Percentiles rank a stretch among this genome's conserved stretches.
Evolutionary conservation across 1,284 basidiomycete species (phyloP).

Genomic region (Cryptococcus wingfieldii): DNA sequence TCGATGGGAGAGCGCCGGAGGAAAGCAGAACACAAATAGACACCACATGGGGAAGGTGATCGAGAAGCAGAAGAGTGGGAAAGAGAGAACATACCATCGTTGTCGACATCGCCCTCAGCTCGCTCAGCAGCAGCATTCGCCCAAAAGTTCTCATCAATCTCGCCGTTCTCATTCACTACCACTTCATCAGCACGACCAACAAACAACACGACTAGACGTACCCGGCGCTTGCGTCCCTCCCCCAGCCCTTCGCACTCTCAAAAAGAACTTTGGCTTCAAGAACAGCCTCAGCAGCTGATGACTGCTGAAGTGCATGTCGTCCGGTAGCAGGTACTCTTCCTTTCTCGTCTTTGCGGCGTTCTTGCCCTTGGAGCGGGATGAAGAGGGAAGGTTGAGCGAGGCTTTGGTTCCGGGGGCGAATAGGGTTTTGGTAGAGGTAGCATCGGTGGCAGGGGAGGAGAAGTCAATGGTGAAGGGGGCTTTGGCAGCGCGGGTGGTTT

Average conservation of each 20-base stretch:
- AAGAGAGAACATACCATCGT: slow-evolving; percentile 52
- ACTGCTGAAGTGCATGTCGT: slow-evolving; percentile 96
- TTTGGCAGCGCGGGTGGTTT: slow-evolving; percentile 64
- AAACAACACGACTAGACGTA: too few species aligned
- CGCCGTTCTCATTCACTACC: slow-evolving; percentile 59
- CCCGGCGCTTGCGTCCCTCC: background rate
- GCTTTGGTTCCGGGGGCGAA: slow-evolving; percentile 69
- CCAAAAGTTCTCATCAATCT: slow-evolving; percentile 94
- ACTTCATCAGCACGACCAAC: background rate
- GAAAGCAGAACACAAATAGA: background rate
- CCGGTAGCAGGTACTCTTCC: slow-evolving; percentile 78
- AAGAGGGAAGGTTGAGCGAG: slow-evolving; percentile 62
- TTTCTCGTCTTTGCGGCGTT: slow-evolving; percentile 57
- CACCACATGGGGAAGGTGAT: background rate
- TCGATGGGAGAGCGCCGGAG: background rate
- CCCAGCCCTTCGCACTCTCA: slow-evolving; percentile 48
- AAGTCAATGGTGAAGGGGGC: slow-evolving; percentile 88
- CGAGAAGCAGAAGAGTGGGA: background rate
- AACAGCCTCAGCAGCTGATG: slow-evolving; percentile 85
- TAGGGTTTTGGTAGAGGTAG: slow-evolving; percentile 61
- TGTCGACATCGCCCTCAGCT: slow-evolving; percentile 59
- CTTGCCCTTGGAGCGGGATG: slow-evolving; percentile 16
- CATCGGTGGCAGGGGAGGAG: slow-evolving; percentile 57
- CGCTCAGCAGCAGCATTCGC: slow-evolving; percentile 81
- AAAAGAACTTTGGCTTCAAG: slow-evolving; percentile 90